Percentiles rank a stretch among this genome's conserved stretches.
Evolutionary conservation across 2,329 filamentous ascomycete species (phyloP).

Genomic region (Tympanopsis confertula): DNA sequence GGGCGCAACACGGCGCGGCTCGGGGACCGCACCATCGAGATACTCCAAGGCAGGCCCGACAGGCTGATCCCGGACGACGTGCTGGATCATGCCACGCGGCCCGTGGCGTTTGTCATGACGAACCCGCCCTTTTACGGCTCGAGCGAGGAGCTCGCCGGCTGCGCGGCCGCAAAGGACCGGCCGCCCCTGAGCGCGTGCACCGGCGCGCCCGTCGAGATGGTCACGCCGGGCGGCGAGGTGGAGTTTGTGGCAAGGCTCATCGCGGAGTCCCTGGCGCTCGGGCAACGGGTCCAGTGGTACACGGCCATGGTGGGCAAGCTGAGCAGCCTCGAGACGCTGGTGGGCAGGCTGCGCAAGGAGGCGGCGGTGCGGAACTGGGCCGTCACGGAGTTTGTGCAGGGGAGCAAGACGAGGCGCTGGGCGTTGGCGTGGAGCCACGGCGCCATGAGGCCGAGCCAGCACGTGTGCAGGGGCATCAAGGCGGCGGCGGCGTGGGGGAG

Average conservation of each 20-base stretch:
- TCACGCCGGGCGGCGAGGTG: slow-evolving; percentile 66
- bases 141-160: slow-evolving; percentile 51
- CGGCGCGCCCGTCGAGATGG: slow-evolving; percentile 75
- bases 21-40: slow-evolving; percentile 48
- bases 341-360: slow-evolving; percentile 46
- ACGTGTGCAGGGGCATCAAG: slow-evolving; percentile 30
- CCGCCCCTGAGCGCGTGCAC: slow-evolving; percentile 66
- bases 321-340: slow-evolving; percentile 48
- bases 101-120: slow-evolving; percentile 75
- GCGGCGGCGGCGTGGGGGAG: slow-evolving; percentile 11
- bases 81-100: slow-evolving; percentile 26
- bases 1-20: slow-evolving; percentile 54
- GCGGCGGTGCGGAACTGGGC: slow-evolving; percentile 65
- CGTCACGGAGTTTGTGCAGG: slow-evolving; percentile 68
- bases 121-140: slow-evolving; percentile 94
- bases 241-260: slow-evolving; percentile 64
- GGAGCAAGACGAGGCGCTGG: slow-evolving; percentile 72
- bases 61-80: slow-evolving; percentile 53
- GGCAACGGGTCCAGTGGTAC: slow-evolving; percentile 68
- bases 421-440: slow-evolving; percentile 79
- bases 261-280: slow-evolving; percentile 49
- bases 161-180: slow-evolving; percentile 52
- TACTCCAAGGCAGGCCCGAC: slow-evolving; percentile 37
- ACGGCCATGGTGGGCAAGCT: slow-evolving; percentile 82
- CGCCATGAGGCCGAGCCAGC: slow-evolving; percentile 45